Percentiles rank a stretch among this genome's conserved stretches.
These are phyloP conservation scores for Cytospora chrysosperma DNA, from an alignment of 2,329 filamentous ascomycete species.

Conservation along the genomic window DNA sequence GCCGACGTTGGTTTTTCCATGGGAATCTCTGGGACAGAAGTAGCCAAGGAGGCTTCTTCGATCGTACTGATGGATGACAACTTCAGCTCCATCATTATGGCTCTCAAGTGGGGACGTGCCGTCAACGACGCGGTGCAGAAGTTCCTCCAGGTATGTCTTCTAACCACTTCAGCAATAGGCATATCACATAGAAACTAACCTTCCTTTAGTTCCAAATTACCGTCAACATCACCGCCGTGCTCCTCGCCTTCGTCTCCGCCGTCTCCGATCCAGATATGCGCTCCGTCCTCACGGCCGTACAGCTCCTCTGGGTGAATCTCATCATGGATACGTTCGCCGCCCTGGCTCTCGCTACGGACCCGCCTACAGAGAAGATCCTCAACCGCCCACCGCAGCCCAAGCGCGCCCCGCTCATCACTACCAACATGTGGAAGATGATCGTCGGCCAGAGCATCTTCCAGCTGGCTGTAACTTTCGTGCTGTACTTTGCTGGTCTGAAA, in stretches of 20 bases:
- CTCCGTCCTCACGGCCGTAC: conserved; percentile 64
- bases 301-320: conserved; percentile 67
- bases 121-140: conserved; percentile 69
- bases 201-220: conserved; percentile 59
- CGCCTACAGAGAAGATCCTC: conserved; percentile 56
- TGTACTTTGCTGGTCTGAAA: conserved; percentile 59
- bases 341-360: conserved; percentile 63
- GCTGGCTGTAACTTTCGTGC: conserved; percentile 55
- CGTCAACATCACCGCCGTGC: conserved; percentile 67
- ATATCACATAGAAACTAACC: neutral
- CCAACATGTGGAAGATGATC: conserved; percentile 69
- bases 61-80: conserved; percentile 69
- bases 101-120: conserved; percentile 66
- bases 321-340: conserved; percentile 71
- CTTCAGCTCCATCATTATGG: conserved; percentile 65
- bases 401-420: conserved; percentile 69
- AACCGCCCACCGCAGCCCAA: conserved; percentile 57
- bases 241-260: conserved; percentile 64
- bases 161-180: neutral
- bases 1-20: conserved; percentile 69
- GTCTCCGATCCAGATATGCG: conserved; percentile 54
- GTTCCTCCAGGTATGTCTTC: conserved; percentile 54
- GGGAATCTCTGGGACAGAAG: conserved; percentile 66
- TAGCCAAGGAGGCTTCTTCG: conserved; percentile 67
- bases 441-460: conserved; percentile 61